These are phyloP conservation scores for Choiromyces venosus DNA, from an alignment of 495 filamentous ascomycete genomes.

Conservation along the genomic window DNA sequence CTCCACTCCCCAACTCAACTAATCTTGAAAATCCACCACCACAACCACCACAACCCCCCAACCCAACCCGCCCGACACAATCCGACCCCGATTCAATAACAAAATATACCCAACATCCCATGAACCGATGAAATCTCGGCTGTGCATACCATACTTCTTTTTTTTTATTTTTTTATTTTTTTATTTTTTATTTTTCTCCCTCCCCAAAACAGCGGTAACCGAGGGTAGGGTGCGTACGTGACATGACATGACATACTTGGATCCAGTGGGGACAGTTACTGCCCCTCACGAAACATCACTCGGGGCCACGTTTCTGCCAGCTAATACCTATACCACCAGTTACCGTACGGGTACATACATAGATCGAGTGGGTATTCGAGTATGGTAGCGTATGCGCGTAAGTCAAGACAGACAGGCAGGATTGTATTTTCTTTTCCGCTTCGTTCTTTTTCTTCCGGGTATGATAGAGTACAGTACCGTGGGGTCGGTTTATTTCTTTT, in stretches of 20 bases:
- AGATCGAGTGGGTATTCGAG: too few species aligned
- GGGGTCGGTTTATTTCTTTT: too few species aligned
- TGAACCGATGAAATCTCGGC: background rate
- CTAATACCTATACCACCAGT: background rate
- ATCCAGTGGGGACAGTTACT: background rate
- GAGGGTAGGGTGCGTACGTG: too few species aligned
- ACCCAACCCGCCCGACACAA: too few species aligned
- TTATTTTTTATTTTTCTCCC: too few species aligned
- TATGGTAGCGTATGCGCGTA: too few species aligned
- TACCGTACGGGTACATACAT: background rate
- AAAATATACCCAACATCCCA: background rate
- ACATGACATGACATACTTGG: background rate
- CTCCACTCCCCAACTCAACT: background rate
- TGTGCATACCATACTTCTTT: too few species aligned
- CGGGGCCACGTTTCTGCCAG: background rate
- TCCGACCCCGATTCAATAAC: too few species aligned
- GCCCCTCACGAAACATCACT: background rate
- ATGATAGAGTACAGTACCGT: too few species aligned
- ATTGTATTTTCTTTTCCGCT: background rate
- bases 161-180: too few species aligned
- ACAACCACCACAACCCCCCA: background rate
- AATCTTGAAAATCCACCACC: background rate
- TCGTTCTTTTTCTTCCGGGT: background rate
- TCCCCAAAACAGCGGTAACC: background rate
- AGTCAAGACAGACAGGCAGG: background rate